Base-by-base conservation (phyloP, 2,329 filamentous ascomycete genomes). In the Penicillium vulpinum region DNA sequence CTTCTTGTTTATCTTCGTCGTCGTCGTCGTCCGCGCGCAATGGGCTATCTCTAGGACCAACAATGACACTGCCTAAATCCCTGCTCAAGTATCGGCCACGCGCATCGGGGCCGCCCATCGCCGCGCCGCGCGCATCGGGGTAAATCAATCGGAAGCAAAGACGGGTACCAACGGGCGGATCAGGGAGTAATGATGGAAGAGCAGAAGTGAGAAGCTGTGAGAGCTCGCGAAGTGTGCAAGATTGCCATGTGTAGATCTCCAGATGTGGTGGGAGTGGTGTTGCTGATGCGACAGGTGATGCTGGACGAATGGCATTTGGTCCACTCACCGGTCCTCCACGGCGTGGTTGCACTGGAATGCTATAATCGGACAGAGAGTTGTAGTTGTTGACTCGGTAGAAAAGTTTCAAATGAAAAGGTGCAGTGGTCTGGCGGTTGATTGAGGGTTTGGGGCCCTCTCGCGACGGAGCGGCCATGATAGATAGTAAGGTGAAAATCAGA, bases 81-180 rank as follows among this genome's bases (percentile, higher is more conserved):
- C 91, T 92, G 22, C 86, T 86, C 16, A 88, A 81, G 76, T 89
- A 96, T 31, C 88, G 84, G 60, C 84, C 82, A 49, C 81, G 75
- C 26, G 74, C 76, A 49, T 77, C 68, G 18, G 65, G 62, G 21
- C 73, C 74, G 51, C 70, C 74, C 62, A 67, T 73, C 62, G 65
- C 74, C 28, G 67, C 73, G 62, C 53, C 76, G 68, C 57, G 80
- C 24, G 89, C 85, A 73, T 96, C 91, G 2, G 90, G 89, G 71
- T 89, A 96, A 52, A 97, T 85, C 18, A 96, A 84, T 46, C 92
- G 88, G 77, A 94, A 97, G 59, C 86, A 87, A n/a, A 97, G 82
- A 52, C 93, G 86, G 9, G 92, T 93, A 59, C 93, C 92, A 39
- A 92, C 83, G 7, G 88, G 84, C 0, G 90, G 90, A 36, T 82